Evolutionary conservation across 768 basidiomycete species (phyloP), one percentile per base, ranked within the genome.

Genomic region (Cystobasidium tubakii): DNA sequence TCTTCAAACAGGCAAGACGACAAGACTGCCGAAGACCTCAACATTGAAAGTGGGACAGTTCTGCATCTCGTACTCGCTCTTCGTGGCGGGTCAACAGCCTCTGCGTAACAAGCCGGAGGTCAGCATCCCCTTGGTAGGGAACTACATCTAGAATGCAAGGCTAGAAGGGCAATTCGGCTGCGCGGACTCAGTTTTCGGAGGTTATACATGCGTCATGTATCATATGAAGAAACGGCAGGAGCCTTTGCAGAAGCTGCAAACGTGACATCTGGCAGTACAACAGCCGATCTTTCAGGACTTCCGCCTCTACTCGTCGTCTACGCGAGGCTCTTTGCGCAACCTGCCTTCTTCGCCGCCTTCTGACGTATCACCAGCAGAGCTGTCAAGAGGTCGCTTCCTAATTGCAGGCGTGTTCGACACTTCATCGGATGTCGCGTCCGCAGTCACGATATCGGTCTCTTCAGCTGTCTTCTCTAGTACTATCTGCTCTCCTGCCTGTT

Each of bases 51-150:
- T 1, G 94, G 95, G 70, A 86, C 90, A 29, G 90, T 91, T 31
- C 87, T 98, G 77, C 95, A 98, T 84, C 84, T 98, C 63, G 95
- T 98, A 71, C 88, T 98, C 60, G 92, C 95, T 7, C 87, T 98
- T 53, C 91, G 95, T 82, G 95, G 95, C 54, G 95, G 95, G 21
- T 57, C 70, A 27, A 34, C 15, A 4, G 46, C 46, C n/a, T 55
- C 21, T 21, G 46, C 46, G 21, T 50, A 19, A 50, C 46, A 50
- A 4, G 21, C 46, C 15, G 39, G 15, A 39, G 39, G n/a, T n/a
- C n/a, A n/a, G n/a, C n/a, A n/a, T n/a, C n/a, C n/a, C n/a, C n/a
- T n/a, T n/a, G n/a, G n/a, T n/a, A n/a, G n/a, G n/a, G n/a, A n/a
- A n/a, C n/a, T n/a, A n/a, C n/a, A n/a, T n/a, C n/a, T n/a, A n/a